Percentiles rank a stretch among this genome's conserved stretches.
Evolutionary conservation across 108 stramenopile genomes (phyloP).

Genomic region (Pseudonitzschia multiseries): DNA sequence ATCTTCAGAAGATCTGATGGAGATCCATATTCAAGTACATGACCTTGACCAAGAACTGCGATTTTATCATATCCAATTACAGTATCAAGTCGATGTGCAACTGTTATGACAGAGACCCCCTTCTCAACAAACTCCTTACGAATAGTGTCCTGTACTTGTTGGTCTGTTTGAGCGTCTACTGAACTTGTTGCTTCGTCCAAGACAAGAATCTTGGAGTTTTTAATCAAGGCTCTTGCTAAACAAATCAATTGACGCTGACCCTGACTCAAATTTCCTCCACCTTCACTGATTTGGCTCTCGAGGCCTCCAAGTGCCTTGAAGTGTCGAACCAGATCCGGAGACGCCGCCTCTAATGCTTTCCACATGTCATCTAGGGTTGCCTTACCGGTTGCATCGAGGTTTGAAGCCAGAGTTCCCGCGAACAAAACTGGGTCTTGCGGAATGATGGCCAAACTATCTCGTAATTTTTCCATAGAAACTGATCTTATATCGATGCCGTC

Average conservation of each 20-base stretch:
- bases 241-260: slow-evolving; percentile 93
- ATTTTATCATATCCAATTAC: slow-evolving; percentile 91
- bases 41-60: slow-evolving; percentile 86
- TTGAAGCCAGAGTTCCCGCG: slow-evolving; percentile 82
- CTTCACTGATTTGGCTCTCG: slow-evolving; percentile 66
- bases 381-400: slow-evolving; percentile 83
- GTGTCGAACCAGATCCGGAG: slow-evolving; percentile 58
- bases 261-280: slow-evolving; percentile 83
- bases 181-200: slow-evolving; percentile 85
- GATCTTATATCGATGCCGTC: slow-evolving; percentile 91
- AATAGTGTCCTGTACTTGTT: slow-evolving; percentile 72
- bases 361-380: slow-evolving; percentile 68
- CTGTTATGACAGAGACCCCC: slow-evolving; percentile 84
- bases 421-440: slow-evolving; percentile 97
- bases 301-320: slow-evolving; percentile 49
- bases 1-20: slow-evolving; percentile 57
- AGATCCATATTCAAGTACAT: slow-evolving; percentile 71
- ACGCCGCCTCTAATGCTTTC: slow-evolving; percentile 77
- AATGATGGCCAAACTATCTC: slow-evolving; percentile 84
- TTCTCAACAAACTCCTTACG: slow-evolving; percentile 73
- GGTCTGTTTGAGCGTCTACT: slow-evolving; percentile 80
- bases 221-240: slow-evolving; percentile 87
- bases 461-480: slow-evolving; percentile 74
- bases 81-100: slow-evolving; percentile 90
- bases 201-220: slow-evolving; percentile 76